Conservation (phyloP, 192 early-diverging fungal species). For the Backusella circina region DNA sequence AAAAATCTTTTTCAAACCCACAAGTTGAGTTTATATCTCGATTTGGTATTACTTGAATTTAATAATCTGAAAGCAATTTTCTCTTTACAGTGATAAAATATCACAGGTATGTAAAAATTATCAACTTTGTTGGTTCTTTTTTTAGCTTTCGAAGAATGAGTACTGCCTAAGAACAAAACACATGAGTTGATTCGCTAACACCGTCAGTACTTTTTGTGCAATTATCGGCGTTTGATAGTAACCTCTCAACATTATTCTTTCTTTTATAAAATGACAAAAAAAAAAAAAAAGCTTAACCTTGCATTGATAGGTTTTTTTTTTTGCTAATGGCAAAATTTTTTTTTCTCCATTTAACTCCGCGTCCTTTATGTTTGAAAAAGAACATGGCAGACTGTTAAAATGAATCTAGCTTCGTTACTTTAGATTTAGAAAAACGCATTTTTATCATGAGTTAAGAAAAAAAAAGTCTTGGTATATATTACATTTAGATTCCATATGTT, state of each 20-base stretch:
- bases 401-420: neutral
- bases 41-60: neutral
- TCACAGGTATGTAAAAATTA: neutral
- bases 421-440: neutral
- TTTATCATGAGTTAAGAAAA: neutral
- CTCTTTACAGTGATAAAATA: neutral
- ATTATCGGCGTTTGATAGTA: slow-evolving; percentile 13
- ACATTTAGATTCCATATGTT: neutral
- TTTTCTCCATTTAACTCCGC: neutral
- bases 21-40: neutral
- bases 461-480: neutral
- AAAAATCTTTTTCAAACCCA: neutral
- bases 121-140: neutral
- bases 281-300: neutral
- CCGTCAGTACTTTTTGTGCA: neutral
- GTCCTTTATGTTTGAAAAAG: neutral
- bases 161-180: neutral
- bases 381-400: neutral
- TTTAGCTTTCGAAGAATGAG: neutral
- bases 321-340: neutral
- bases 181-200: slow-evolving; percentile 10
- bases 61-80: neutral
- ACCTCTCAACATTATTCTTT: slow-evolving; percentile 4
- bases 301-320: neutral
- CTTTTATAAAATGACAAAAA: neutral